phyloP scores from a whole-genome alignment of 2,329 filamentous ascomycete species.

The Tolypocladium nubicola region DNA sequence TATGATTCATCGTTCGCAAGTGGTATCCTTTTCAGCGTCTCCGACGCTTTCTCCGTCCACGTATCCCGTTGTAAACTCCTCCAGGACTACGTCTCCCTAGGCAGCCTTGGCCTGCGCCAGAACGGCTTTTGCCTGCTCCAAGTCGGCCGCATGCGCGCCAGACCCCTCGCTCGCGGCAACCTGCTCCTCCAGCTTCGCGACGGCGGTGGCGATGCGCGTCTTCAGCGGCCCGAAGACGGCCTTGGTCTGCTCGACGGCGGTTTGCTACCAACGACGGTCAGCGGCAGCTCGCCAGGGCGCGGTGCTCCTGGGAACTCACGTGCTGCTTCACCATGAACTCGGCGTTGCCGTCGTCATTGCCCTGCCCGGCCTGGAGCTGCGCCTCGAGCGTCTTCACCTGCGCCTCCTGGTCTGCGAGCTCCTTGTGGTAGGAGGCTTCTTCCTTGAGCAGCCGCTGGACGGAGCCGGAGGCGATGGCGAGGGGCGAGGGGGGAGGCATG shows the following conservation, averaged over 20 bases:
- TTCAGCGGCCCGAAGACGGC: constrained; percentile 66
- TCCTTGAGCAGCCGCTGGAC: constrained; percentile 84
- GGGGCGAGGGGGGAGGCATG: constrained; percentile 69
- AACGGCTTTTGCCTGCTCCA: constrained; percentile 44
- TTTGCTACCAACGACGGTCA: constrained; percentile 40
- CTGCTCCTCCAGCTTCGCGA: constrained; percentile 64
- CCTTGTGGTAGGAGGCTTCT: constrained; percentile 80
- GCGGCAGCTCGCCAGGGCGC: background rate
- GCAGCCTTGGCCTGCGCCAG: constrained; percentile 36
- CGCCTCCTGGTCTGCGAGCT: constrained; percentile 64
- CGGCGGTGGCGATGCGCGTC: constrained; percentile 59
- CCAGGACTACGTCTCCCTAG: background rate
- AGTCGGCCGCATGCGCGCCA: constrained; percentile 34
- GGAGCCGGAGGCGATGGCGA: constrained; percentile 70
- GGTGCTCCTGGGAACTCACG: constrained; percentile 39
- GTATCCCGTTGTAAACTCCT: background rate
- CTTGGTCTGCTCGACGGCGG: constrained; percentile 79
- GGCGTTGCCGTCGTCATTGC: constrained; percentile 59
- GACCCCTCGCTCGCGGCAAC: constrained; percentile 53
- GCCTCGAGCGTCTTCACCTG: constrained; percentile 59
- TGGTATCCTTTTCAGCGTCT: background rate
- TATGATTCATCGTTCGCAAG: background rate
- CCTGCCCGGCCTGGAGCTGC: constrained; percentile 38
- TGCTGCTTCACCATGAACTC: constrained; percentile 78
- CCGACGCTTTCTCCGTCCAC: background rate